Conservation (phyloP, 176 grass and related monocot species). For the Zoysia pacifica region DNA sequence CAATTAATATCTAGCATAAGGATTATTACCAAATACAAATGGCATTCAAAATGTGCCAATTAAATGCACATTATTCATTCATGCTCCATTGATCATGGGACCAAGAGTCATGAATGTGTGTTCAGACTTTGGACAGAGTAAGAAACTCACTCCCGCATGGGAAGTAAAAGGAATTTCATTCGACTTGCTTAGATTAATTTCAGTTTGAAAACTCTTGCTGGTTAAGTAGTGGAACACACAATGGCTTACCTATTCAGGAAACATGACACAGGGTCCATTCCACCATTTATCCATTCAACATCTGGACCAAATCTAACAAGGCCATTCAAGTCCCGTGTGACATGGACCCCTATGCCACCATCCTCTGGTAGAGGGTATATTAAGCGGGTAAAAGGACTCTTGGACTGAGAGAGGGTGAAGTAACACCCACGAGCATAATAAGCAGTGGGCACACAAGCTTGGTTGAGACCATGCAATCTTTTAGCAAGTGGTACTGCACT, state of each 20-base stretch:
- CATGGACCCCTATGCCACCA: conserved; percentile 93
- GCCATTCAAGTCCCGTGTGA: conserved; percentile 79
- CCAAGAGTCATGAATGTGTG: not conserved
- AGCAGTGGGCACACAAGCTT: conserved; percentile 54
- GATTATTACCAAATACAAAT: not conserved
- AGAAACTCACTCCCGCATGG: not conserved
- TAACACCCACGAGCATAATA: conserved; percentile 90
- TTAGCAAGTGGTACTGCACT: conserved; percentile 93
- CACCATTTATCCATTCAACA: conserved; percentile 85
- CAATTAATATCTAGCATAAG: not conserved
- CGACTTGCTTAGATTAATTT: not conserved
- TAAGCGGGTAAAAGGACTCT: conserved; percentile 71
- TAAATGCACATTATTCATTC: not conserved
- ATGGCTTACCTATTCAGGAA: conserved; percentile 72
- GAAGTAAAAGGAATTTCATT: not conserved
- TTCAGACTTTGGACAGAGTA: not conserved
- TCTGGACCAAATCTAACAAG: conserved; percentile 90
- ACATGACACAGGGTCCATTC: conserved; percentile 58
- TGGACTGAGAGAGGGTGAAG: conserved; percentile 76
- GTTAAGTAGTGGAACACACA: conserved; percentile 21
- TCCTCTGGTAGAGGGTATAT: conserved; percentile 98
- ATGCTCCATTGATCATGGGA: not conserved
- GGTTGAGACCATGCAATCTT: conserved; percentile 62
- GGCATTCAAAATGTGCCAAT: not conserved
- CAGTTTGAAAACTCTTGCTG: not conserved